phyloP scores from a whole-genome alignment of 2,329 filamentous ascomycete genomes.

The Lasiodiplodia citricola region DNA sequence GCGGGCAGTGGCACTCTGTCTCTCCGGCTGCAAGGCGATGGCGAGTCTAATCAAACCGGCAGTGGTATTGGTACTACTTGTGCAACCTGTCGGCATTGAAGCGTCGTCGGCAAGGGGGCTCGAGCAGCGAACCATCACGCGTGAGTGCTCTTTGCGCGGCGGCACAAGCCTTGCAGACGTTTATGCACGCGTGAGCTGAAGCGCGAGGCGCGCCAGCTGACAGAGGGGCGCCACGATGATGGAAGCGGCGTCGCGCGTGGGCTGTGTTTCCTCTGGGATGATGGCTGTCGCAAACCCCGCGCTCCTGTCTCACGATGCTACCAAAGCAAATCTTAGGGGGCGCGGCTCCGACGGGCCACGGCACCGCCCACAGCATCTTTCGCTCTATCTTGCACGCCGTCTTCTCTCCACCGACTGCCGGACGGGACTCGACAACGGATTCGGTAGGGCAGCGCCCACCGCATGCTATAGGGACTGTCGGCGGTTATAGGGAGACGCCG shows the following conservation, averaged over 20 bases:
- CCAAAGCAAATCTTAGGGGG: background rate
- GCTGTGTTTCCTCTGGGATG: slow-evolving; percentile 11
- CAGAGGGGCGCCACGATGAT: slow-evolving; percentile 14
- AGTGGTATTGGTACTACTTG: background rate
- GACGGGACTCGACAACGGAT: background rate
- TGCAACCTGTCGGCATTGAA: slow-evolving; percentile 9
- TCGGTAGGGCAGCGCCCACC: background rate
- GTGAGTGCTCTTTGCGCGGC: background rate
- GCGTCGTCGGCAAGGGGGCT: background rate
- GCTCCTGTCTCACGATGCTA: slow-evolving; percentile 23
- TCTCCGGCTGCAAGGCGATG: background rate
- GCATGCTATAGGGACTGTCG: background rate
- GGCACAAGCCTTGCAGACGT: background rate
- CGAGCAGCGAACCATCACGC: background rate
- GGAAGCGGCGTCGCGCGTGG: background rate
- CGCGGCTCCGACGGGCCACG: slow-evolving; percentile 2
- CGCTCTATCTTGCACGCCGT: background rate
- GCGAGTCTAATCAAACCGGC: background rate
- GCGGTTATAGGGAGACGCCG: background rate
- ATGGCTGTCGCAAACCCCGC: slow-evolving; percentile 22
- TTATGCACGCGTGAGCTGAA: slow-evolving; percentile 18
- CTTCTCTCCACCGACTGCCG: background rate
- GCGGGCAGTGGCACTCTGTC: slow-evolving; percentile 1
- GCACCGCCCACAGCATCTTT: slow-evolving; percentile 3
- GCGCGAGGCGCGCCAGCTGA: slow-evolving; percentile 11